These are phyloP conservation scores for Kodamaea hsintzibuensis DNA, from an alignment of 805 yeast species.

Conservation along the genomic window DNA sequence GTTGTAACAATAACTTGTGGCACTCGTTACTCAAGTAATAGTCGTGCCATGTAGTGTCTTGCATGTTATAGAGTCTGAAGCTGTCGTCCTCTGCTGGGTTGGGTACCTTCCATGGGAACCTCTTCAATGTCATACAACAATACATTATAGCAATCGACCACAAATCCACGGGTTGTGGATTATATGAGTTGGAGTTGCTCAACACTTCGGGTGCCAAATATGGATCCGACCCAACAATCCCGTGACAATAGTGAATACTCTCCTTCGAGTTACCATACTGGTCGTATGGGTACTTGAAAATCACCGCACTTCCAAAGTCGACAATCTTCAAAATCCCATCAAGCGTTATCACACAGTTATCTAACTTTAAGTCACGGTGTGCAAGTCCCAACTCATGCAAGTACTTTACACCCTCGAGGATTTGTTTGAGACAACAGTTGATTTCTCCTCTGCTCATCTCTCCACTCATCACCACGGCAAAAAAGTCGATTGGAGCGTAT, in stretches of 20 bases:
- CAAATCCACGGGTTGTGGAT: slow-evolving; percentile 76
- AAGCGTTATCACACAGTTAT: slow-evolving; percentile 75
- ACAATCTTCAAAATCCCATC: slow-evolving; percentile 76
- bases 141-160: slow-evolving; percentile 86
- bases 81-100: slow-evolving; percentile 60
- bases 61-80: slow-evolving; percentile 61
- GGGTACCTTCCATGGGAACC: slow-evolving; percentile 90
- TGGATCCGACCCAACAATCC: slow-evolving; percentile 85
- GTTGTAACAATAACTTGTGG: slow-evolving; percentile 63
- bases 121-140: slow-evolving; percentile 82
- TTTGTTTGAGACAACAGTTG: slow-evolving; percentile 78
- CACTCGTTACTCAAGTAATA: slow-evolving; percentile 69
- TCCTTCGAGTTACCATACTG: slow-evolving; percentile 35
- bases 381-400: slow-evolving; percentile 78
- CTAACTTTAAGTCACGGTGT: slow-evolving; percentile 79
- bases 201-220: slow-evolving; percentile 81
- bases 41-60: slow-evolving; percentile 77
- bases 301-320: slow-evolving; percentile 84
- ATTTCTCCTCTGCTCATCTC: slow-evolving; percentile 79
- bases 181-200: slow-evolving; percentile 54
- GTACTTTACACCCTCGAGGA: slow-evolving; percentile 69
- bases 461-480: slow-evolving; percentile 86
- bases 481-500: slow-evolving; percentile 83
- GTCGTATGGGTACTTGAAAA: slow-evolving; percentile 68
- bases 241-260: slow-evolving; percentile 44